These are phyloP conservation scores for Saccharomyces jurei DNA, from an alignment of 805 yeast species.

Conservation along the genomic window DNA sequence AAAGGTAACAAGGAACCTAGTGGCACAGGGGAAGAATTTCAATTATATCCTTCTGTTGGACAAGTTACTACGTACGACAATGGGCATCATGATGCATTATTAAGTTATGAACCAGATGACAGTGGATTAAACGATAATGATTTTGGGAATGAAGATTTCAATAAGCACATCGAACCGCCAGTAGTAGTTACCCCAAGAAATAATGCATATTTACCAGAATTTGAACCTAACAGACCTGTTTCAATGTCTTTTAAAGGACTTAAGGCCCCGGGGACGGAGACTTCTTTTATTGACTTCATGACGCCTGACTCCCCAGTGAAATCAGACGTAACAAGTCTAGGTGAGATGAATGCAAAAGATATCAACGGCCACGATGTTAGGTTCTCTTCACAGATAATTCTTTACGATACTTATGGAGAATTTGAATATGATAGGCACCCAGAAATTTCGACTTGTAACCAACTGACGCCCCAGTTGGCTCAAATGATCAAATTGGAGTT, in stretches of 20 bases:
- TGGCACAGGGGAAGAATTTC: not conserved
- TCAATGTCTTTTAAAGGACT: constrained; percentile 55
- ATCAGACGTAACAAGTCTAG: constrained; percentile 2
- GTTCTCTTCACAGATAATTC: constrained; percentile 73
- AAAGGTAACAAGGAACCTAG: not conserved
- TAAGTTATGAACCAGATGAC: not conserved
- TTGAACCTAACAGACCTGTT: constrained; percentile 26
- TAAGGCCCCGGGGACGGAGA: constrained; percentile 48
- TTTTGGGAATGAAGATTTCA: constrained; percentile 26
- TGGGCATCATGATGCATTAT: constrained; percentile 3
- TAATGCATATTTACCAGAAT: constrained; percentile 17
- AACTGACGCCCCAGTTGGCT: constrained; percentile 78
- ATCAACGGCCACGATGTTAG: constrained; percentile 32
- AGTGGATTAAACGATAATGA: constrained; percentile 2
- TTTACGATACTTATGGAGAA: constrained; percentile 77
- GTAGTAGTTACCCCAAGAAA: constrained; percentile 7
- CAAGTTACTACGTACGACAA: not conserved
- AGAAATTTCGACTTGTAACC: constrained; percentile 86
- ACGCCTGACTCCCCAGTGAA: constrained; percentile 35
- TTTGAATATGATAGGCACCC: constrained; percentile 90
- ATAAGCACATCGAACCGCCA: constrained; percentile 5
- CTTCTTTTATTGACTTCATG: constrained; percentile 29
- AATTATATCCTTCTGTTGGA: not conserved
- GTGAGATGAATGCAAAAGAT: not conserved
- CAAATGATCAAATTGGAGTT: constrained; percentile 80